Percentiles rank a stretch among this genome's conserved stretches.
phyloP scores from a whole-genome alignment of 2,329 filamentous ascomycete genomes.

The Alternaria novae-zelandiae region DNA sequence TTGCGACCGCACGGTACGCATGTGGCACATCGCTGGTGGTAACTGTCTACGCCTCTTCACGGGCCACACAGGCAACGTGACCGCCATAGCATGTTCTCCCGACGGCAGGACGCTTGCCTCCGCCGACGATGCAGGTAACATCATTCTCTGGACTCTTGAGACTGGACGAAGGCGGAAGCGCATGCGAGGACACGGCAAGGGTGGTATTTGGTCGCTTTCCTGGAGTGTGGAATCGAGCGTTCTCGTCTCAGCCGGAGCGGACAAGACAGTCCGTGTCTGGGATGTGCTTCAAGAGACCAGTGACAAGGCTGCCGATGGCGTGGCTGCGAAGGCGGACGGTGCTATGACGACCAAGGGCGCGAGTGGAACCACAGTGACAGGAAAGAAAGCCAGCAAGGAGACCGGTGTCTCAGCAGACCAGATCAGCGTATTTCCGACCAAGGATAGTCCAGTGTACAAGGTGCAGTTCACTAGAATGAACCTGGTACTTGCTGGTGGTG shows the following conservation, averaged over 20 bases:
- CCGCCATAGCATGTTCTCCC: slow-evolving; percentile 81
- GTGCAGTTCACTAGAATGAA: slow-evolving; percentile 97
- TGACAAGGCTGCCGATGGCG: slow-evolving; percentile 58
- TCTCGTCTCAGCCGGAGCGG: slow-evolving; percentile 86
- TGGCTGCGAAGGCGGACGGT: slow-evolving; percentile 58
- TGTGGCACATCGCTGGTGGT: slow-evolving; percentile 94
- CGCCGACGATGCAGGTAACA: slow-evolving; percentile 85
- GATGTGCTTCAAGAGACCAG: slow-evolving; percentile 78
- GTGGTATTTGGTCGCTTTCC: slow-evolving; percentile 89
- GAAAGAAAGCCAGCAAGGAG: slow-evolving; percentile 83
- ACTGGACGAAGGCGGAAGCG: slow-evolving; percentile 87
- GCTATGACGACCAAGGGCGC: slow-evolving; percentile 59
- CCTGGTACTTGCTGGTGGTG: slow-evolving; percentile 82
- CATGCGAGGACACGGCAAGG: slow-evolving; percentile 91
- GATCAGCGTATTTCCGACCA: slow-evolving; percentile 92
- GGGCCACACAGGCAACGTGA: slow-evolving; percentile 88
- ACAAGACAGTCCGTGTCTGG: slow-evolving; percentile 93
- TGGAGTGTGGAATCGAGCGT: slow-evolving; percentile 94
- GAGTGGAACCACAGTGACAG: slow-evolving; percentile 48
- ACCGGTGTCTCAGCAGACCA: slow-evolving; percentile 90
- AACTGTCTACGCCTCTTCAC: slow-evolving; percentile 89
- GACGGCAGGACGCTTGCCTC: slow-evolving; percentile 91
- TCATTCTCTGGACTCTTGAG: slow-evolving; percentile 93
- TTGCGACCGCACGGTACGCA: slow-evolving; percentile 90
- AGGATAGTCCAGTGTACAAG: slow-evolving; percentile 93